Evolutionary conservation across 805 yeast genomes (phyloP).

Genomic region (Ogataea paradorogensis): DNA sequence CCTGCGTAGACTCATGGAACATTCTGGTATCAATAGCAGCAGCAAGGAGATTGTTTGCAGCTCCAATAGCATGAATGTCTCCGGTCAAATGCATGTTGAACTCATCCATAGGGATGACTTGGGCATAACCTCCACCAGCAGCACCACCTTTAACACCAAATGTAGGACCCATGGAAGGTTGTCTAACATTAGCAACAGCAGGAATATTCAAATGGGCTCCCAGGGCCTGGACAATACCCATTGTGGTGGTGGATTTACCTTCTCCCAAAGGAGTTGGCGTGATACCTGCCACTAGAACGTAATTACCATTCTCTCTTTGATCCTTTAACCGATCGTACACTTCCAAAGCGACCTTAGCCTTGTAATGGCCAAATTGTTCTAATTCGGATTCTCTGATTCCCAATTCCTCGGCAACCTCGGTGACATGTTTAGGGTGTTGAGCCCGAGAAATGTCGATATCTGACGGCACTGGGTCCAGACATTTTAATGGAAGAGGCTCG

Average conservation of each 20-base stretch:
- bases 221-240: conserved; percentile 77
- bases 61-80: conserved; percentile 80
- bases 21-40: conserved; percentile 87
- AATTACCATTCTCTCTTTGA: conserved; percentile 60
- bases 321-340: conserved; percentile 60
- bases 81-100: conserved; percentile 85
- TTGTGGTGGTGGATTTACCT: conserved; percentile 82
- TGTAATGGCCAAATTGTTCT: conserved; percentile 72
- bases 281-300: conserved; percentile 76
- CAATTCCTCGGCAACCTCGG: conserved; percentile 65
- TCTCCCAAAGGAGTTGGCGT: conserved; percentile 87
- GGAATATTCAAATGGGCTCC: conserved; percentile 71
- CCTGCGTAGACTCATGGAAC: conserved; percentile 77
- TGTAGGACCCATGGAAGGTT: conserved; percentile 87
- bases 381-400: conserved; percentile 66
- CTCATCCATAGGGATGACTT: conserved; percentile 86
- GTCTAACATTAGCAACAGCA: conserved; percentile 79
- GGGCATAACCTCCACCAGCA: conserved; percentile 88
- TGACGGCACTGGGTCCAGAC: conserved; percentile 71
- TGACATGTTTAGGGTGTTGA: conserved; percentile 68
- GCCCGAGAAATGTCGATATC: conserved; percentile 77
- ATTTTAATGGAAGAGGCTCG: conserved; percentile 54
- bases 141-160: conserved; percentile 90
- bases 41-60: conserved; percentile 76
- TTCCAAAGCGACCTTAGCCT: conserved; percentile 70